phyloP scores from a whole-genome alignment of 441 rosid genomes.

The Jatropha multifida region DNA sequence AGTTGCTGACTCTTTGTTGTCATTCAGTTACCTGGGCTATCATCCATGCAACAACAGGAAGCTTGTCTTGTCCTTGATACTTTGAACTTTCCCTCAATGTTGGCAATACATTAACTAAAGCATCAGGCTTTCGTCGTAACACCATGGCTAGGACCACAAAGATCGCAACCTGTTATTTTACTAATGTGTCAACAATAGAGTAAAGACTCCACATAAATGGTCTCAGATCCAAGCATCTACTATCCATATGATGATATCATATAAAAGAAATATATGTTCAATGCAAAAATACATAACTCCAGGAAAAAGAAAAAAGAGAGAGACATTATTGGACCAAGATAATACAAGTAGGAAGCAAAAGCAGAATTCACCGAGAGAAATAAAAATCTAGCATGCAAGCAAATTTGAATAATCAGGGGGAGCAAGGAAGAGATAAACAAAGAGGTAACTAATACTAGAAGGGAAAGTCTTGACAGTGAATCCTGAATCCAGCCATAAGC shows the following conservation, averaged over 20 bases:
- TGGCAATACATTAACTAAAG: conserved; percentile 54
- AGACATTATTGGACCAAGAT: too few relatives aligned
- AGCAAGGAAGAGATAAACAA: too few relatives aligned
- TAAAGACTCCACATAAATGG: not conserved
- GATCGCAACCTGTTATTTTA: conserved; percentile 72
- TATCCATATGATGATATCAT: not conserved
- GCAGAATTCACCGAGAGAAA: too few relatives aligned
- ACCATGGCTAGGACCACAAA: conserved; percentile 85
- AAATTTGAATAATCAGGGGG: too few relatives aligned
- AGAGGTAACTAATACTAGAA: too few relatives aligned
- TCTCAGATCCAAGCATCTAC: not conserved
- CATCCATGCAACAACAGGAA: conserved; percentile 73
- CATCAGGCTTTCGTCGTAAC: conserved; percentile 84
- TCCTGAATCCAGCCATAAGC: too few relatives aligned
- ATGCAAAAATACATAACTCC: too few relatives aligned
- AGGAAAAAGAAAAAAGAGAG: too few relatives aligned
- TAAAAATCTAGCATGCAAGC: too few relatives aligned
- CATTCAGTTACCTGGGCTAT: conserved; percentile 62
- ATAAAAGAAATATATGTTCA: too few relatives aligned
- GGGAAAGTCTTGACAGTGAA: too few relatives aligned
- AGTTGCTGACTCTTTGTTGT: conserved; percentile 6
- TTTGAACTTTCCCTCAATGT: conserved; percentile 60
- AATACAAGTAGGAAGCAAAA: too few relatives aligned
- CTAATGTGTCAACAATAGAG: conserved; percentile 12
- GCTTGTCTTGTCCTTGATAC: conserved; percentile 90